Evolutionary conservation across 495 filamentous ascomycete genomes (phyloP), one percentile per base, ranked within the genome.

Genomic region (Penicilliopsis zonata): DNA sequence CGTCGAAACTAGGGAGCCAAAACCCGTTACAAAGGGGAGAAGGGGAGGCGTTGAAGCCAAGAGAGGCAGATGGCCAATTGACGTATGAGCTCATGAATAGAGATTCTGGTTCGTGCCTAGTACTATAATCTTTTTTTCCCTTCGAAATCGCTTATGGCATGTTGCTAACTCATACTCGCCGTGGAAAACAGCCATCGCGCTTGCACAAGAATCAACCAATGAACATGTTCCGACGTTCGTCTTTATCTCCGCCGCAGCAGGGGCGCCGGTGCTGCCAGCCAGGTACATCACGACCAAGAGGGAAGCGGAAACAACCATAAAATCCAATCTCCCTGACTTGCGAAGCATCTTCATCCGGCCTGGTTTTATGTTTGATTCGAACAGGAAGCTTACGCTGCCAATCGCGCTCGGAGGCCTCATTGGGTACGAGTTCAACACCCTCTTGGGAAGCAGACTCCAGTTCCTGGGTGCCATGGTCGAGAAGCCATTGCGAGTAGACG

Each of bases 51-150:
- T 54, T 83, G 31, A 55, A 68, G 43, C 65, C 74, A n/a, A 64
- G 75, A 33, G 78, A 82, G 48, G 58, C 57, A 19, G 69, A 75
- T 46, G 74, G 74, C 13, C 82, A 93, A 57, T 56, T 94, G 46
- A 95, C 87, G 21, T 98, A 98, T 63, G 90, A 98, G 69, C 71
- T 86, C 40, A 95, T 98, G 85, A 98, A 98, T 62, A 72, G 90
- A 37, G 92, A 98, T 50, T 73, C 75, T 28, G 74, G 73, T 77
- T 49, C 27, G 57, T 52, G 30, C 13, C 15, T 12, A 23, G 28
- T 24, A n/a, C 29, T 9, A 13, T 25, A 13, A 10, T 38, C 18
- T 19, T 12, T 23, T 34, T 21, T 13, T 24, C 34, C 10, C 26
- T 21, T 24, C 21, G 13, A 21, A 31, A n/a, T n/a, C n/a, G n/a